Conservation (phyloP, 1,284 basidiomycete genomes). For the Chiua sp. region DNA sequence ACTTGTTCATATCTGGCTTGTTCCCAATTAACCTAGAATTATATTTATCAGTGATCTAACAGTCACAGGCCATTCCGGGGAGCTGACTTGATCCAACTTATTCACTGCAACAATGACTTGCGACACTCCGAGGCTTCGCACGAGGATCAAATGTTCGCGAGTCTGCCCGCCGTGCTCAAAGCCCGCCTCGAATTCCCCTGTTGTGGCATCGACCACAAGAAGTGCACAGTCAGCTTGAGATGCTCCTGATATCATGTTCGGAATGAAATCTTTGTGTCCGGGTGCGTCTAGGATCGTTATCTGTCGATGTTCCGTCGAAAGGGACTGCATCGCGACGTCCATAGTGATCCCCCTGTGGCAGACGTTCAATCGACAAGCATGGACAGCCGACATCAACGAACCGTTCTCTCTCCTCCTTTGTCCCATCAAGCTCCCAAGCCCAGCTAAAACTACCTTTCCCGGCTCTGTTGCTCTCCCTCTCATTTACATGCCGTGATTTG, state of each 20-base stretch:
- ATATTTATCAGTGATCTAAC: slow-evolving; percentile 11
- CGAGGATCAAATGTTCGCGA: slow-evolving; percentile 93
- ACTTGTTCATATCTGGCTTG: slow-evolving; percentile 88
- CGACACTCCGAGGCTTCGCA: slow-evolving; percentile 93
- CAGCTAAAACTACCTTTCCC: slow-evolving; percentile 97
- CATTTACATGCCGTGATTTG: slow-evolving; percentile 84
- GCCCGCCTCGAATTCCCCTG: slow-evolving; percentile 95
- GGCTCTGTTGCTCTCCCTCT: slow-evolving; percentile 88
- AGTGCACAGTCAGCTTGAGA: slow-evolving; percentile 97
- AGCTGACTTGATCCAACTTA: slow-evolving; percentile 86
- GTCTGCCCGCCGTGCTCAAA: slow-evolving; percentile 96
- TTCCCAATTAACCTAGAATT: slow-evolving; percentile 81
- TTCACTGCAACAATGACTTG: slow-evolving; percentile 95
- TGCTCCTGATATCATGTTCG: slow-evolving; percentile 99
- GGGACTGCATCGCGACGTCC: slow-evolving; percentile 90
- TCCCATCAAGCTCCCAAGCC: slow-evolving; percentile 97
- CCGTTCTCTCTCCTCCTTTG: slow-evolving; percentile 93
- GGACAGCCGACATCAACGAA: slow-evolving; percentile 41
- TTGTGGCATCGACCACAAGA: slow-evolving; percentile 92
- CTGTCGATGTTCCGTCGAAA: slow-evolving; percentile 78
- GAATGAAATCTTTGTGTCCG: slow-evolving; percentile 97
- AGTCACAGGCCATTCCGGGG: background rate
- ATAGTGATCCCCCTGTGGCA: slow-evolving; percentile 90
- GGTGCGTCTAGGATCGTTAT: slow-evolving; percentile 97
- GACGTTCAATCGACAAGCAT: slow-evolving; percentile 6